These are phyloP conservation scores for Juglanconis juglandina DNA, from an alignment of 2,329 filamentous ascomycete species.

Conservation along the genomic window DNA sequence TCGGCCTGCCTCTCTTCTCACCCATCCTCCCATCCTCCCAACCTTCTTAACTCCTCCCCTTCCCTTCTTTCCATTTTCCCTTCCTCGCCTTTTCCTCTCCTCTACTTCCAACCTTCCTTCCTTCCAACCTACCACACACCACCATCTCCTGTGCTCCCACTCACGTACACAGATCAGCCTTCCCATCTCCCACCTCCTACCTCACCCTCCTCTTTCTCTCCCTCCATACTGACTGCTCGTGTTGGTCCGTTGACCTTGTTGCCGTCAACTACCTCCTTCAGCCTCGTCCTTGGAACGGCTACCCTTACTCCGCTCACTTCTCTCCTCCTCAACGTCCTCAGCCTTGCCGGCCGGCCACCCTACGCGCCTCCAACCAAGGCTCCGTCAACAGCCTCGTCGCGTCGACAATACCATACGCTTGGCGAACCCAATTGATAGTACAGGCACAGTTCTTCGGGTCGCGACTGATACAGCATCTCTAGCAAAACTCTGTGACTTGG, in stretches of 20 bases:
- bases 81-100: conserved; percentile 28
- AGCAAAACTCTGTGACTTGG: conserved; percentile 22
- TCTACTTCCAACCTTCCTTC: conserved; percentile 23
- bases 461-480: conserved; percentile 23
- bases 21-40: conserved; percentile 20
- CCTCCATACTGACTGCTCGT: background rate
- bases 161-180: conserved; percentile 13
- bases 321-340: conserved; percentile 7
- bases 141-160: conserved; percentile 7
- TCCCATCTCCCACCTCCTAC: conserved; percentile 14
- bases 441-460: conserved; percentile 13
- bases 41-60: conserved; percentile 22
- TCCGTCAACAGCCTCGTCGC: conserved; percentile 20
- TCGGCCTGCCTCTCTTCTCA: conserved; percentile 11
- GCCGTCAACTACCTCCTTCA: background rate
- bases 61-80: conserved; percentile 22
- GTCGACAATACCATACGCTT: conserved; percentile 11
- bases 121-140: conserved; percentile 22
- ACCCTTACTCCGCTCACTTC: background rate
- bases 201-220: conserved; percentile 8
- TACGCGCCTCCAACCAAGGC: background rate
- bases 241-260: background rate
- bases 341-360: background rate
- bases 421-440: conserved; percentile 7
- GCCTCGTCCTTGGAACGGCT: conserved; percentile 19